phyloP scores from a whole-genome alignment of 768 basidiomycete species.

The Leucosporidium scottii region DNA sequence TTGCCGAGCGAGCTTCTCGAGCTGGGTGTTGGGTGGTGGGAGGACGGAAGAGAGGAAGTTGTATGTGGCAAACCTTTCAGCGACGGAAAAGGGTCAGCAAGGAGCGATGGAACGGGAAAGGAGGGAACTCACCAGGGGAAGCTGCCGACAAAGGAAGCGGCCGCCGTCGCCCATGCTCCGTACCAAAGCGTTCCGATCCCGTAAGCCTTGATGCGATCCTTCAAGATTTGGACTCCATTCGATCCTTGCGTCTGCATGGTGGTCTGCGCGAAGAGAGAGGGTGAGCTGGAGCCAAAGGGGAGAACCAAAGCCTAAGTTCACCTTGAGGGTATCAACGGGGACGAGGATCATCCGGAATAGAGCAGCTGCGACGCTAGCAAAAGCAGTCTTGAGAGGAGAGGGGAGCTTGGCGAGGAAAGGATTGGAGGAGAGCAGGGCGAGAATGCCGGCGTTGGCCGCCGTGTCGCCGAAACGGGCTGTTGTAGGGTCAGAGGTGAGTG shows the following conservation, averaged over 20 bases:
- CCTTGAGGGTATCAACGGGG: constrained; percentile 77
- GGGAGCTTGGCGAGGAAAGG: constrained; percentile 61
- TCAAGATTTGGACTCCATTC: constrained; percentile 54
- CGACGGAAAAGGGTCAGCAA: not conserved
- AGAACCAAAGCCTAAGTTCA: not conserved
- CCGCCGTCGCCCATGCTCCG: constrained; percentile 49
- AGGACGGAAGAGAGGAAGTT: constrained; percentile 24
- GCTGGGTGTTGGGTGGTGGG: constrained; percentile 47
- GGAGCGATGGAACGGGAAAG: no score
- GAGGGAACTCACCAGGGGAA: constrained; percentile 64
- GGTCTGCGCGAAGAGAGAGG: not conserved
- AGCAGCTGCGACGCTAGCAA: constrained; percentile 71
- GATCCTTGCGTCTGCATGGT: constrained; percentile 50
- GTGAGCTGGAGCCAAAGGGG: not conserved
- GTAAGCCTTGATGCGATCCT: constrained; percentile 51
- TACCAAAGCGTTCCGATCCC: constrained; percentile 33
- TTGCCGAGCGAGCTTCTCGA: constrained; percentile 58
- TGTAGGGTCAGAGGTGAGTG: constrained; percentile 5
- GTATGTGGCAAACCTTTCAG: constrained; percentile 27
- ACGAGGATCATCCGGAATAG: constrained; percentile 84
- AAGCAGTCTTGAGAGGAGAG: constrained; percentile 62
- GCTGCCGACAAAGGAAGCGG: constrained; percentile 60
- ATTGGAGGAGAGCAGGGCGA: constrained; percentile 74
- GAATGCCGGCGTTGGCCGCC: constrained; percentile 83
- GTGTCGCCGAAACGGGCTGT: constrained; percentile 78